phyloP scores from a whole-genome alignment of 371 early-diverging fungal species.

The Rhizopus sp. region DNA sequence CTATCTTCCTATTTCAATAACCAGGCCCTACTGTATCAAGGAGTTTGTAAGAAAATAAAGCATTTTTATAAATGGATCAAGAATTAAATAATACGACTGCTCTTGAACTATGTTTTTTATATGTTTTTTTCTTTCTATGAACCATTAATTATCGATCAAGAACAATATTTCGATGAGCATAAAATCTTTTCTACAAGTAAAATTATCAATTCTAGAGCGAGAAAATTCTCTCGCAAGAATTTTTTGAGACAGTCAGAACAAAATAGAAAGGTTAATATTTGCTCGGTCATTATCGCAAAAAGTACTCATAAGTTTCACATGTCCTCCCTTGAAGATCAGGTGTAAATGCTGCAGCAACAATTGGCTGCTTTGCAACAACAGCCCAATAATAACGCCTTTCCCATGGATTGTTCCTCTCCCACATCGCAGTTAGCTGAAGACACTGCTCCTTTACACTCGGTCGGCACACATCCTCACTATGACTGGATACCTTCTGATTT shows the following conservation, averaged over 20 bases:
- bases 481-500: constrained; percentile 16
- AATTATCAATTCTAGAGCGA: not conserved
- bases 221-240: too few relatives aligned
- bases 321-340: constrained; percentile 8
- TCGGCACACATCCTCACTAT: constrained; percentile 11
- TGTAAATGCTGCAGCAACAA: constrained; percentile 3
- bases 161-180: constrained; percentile 7
- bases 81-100: too few relatives aligned
- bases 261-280: constrained; percentile 9
- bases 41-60: constrained; percentile 6
- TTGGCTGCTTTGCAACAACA: constrained; percentile 1
- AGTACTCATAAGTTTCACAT: not conserved
- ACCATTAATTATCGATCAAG: constrained; percentile 9
- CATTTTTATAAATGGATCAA: constrained; percentile 8
- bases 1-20: constrained; percentile 8
- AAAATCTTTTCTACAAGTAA: constrained; percentile 9
- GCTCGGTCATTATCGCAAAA: constrained; percentile 10
- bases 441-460: constrained; percentile 10
- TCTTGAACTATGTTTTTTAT: constrained; percentile 7
- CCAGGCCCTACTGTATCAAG: constrained; percentile 7
- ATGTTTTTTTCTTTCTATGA: constrained; percentile 6
- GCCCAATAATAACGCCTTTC: not conserved
- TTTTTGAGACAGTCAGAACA: constrained; percentile 1
- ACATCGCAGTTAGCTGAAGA: constrained; percentile 6
- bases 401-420: not conserved